Evolutionary conservation across 2,329 filamentous ascomycete species (phyloP).

Genomic region (Myotisia sp.): DNA sequence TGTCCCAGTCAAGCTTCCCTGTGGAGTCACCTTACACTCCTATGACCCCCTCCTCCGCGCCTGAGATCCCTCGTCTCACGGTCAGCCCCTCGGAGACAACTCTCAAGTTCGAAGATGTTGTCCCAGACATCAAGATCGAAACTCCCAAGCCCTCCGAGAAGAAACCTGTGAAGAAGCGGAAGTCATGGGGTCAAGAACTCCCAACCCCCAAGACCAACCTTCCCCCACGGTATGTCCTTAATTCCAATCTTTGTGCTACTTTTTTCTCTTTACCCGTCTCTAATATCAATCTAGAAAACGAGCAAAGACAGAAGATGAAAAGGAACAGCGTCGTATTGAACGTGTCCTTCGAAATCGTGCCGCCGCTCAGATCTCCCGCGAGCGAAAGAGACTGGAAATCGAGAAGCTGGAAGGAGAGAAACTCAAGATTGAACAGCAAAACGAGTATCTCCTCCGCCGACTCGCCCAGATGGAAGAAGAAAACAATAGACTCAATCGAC

Average conservation of each 20-base stretch:
- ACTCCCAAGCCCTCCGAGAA: conserved; percentile 38
- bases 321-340: conserved; percentile 94
- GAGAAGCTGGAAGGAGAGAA: conserved; percentile 62
- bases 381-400: conserved; percentile 79
- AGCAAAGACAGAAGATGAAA: conserved; percentile 96
- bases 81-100: conserved; percentile 30
- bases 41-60: conserved; percentile 19
- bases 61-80: conserved; percentile 25
- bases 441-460: conserved; percentile 53
- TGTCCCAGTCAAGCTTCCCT: conserved; percentile 4
- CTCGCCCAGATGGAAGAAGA: conserved; percentile 46
- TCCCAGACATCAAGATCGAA: conserved; percentile 16
- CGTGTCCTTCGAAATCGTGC: conserved; percentile 91
- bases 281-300: conserved; percentile 52
- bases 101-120: conserved; percentile 15
- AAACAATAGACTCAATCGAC: conserved; percentile 36
- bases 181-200: conserved; percentile 96
- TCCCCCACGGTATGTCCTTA: conserved; percentile 56
- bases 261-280: background rate
- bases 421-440: conserved; percentile 52
- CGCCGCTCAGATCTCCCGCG: conserved; percentile 88
- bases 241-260: background rate
- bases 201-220: conserved; percentile 94
- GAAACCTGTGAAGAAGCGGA: conserved; percentile 80
- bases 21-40: conserved; percentile 24